A percentile compares a stretch with the other conserved stretches of the same genome.
These are phyloP conservation scores for Leptographium wingfieldii DNA, from an alignment of 2,329 filamentous ascomycete species.

Conservation along the genomic window DNA sequence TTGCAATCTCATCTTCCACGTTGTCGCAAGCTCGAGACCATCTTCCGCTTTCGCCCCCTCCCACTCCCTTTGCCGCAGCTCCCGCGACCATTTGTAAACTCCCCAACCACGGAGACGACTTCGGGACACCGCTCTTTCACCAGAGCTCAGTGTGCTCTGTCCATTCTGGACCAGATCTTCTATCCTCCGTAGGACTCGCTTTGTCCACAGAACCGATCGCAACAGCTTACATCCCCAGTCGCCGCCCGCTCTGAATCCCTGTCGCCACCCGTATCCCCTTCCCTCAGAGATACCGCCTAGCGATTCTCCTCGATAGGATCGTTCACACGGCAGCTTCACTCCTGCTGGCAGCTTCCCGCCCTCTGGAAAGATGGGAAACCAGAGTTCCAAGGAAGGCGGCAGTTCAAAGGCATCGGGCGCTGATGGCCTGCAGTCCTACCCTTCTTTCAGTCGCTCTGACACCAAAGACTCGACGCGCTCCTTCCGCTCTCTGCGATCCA, in stretches of 20 bases:
- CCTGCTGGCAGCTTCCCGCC: slow-evolving; percentile 3
- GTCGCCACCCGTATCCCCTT: background rate
- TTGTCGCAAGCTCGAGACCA: background rate
- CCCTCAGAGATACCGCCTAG: slow-evolving; percentile 12
- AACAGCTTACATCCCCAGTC: slow-evolving; percentile 4
- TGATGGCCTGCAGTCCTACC: slow-evolving; percentile 68
- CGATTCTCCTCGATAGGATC: background rate
- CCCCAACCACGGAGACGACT: slow-evolving; percentile 34
- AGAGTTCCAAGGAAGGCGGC: slow-evolving; percentile 51
- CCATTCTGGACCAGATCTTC: slow-evolving; percentile 35
- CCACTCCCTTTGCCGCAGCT: background rate
- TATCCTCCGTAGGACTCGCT: slow-evolving; percentile 36
- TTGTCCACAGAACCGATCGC: background rate
- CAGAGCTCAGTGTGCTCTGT: slow-evolving; percentile 29
- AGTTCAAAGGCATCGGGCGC: slow-evolving; percentile 36
- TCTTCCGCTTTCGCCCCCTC: background rate
- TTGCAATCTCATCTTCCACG: slow-evolving; percentile 5
- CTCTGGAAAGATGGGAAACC: slow-evolving; percentile 54
- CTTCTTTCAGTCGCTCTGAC: slow-evolving; percentile 83
- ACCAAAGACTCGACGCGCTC: slow-evolving; percentile 87
- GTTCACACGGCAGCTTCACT: background rate
- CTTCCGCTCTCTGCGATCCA: slow-evolving; percentile 72
- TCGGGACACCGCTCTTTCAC: slow-evolving; percentile 31
- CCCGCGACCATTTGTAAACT: background rate
- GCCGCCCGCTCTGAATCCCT: background rate